Percentiles rank a stretch among this genome's conserved stretches.
Conservation (phyloP, 345 rosid species). For the Euphorbia lathyris region DNA sequence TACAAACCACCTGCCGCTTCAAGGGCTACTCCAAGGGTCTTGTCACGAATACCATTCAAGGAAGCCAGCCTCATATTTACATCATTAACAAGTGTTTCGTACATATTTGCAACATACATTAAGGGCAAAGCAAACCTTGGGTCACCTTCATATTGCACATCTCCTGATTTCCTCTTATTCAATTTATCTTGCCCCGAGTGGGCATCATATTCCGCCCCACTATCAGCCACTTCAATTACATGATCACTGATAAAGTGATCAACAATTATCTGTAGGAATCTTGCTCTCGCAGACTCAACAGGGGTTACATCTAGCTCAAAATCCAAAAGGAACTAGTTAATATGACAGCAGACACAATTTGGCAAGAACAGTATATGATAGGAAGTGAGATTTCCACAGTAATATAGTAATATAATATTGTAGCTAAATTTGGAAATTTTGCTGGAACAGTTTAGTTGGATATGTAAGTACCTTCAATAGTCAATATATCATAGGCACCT, state of each 20-base stretch:
- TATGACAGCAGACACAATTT: neutral
- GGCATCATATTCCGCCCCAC: slow-evolving; percentile 42
- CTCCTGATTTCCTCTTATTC: slow-evolving; percentile 71
- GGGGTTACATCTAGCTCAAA: slow-evolving; percentile 66
- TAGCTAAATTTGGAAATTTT: neutral
- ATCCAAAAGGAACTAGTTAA: slow-evolving; percentile 18
- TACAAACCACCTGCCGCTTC: slow-evolving; percentile 98
- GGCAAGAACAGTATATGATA: neutral
- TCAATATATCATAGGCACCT: slow-evolving; percentile 46
- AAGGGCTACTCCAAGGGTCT: slow-evolving; percentile 82
- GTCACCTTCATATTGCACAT: slow-evolving; percentile 77
- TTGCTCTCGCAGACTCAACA: slow-evolving; percentile 75
- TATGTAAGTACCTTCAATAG: slow-evolving; percentile 49
- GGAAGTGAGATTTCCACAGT: neutral
- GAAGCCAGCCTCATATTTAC: slow-evolving; percentile 75
- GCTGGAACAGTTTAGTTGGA: neutral
- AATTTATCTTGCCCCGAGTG: slow-evolving; percentile 49
- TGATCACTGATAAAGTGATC: slow-evolving; percentile 71
- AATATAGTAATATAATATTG: neutral
- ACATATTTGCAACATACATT: slow-evolving; percentile 93
- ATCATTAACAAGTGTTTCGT: slow-evolving; percentile 70
- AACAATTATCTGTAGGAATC: slow-evolving; percentile 71
- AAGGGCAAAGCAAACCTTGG: slow-evolving; percentile 66
- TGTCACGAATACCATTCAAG: slow-evolving; percentile 71
- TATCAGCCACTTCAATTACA: slow-evolving; percentile 52